These are phyloP conservation scores for Pichia scutulata DNA, from an alignment of 805 yeast genomes.

Conservation along the genomic window DNA sequence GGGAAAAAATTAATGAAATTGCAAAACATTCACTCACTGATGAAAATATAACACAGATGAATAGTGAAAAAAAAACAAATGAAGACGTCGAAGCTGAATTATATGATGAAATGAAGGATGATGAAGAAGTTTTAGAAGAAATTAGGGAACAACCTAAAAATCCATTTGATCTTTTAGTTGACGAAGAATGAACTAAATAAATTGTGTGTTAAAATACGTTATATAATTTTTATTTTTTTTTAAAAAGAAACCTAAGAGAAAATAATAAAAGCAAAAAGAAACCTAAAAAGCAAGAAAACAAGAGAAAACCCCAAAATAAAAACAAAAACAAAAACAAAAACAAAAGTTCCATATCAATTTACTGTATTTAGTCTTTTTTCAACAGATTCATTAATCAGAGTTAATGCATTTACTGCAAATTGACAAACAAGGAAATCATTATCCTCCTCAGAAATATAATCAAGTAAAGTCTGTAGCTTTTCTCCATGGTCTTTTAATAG, in stretches of 20 bases:
- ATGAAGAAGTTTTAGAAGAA: slow-evolving; percentile 10
- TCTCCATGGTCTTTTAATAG: slow-evolving; percentile 43
- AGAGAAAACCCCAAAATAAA: not conserved
- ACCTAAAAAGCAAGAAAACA: not conserved
- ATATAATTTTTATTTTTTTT: not conserved
- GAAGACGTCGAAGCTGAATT: slow-evolving; percentile 13
- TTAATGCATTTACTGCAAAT: slow-evolving; percentile 38
- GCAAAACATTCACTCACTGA: slow-evolving; percentile 27
- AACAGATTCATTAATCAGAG: slow-evolving; percentile 23
- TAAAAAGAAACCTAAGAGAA: not conserved
- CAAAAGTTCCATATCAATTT: not conserved
- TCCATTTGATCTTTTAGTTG: slow-evolving; percentile 21
- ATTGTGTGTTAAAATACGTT: not conserved
- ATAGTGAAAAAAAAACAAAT: slow-evolving; percentile 15
- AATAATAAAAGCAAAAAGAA: not conserved
- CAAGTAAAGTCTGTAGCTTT: slow-evolving; percentile 35
- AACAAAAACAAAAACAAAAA: not conserved
- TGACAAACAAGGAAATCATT: slow-evolving; percentile 52
- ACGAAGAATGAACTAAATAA: slow-evolving; percentile 11
- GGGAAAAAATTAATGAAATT: slow-evolving; percentile 59
- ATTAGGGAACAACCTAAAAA: slow-evolving; percentile 15
- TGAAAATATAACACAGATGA: slow-evolving; percentile 8
- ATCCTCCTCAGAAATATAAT: slow-evolving; percentile 41
- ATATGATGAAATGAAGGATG: slow-evolving; percentile 12
- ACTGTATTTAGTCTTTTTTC: slow-evolving; percentile 7